phyloP scores from a whole-genome alignment of 805 yeast species.

The Candida ulmi region DNA sequence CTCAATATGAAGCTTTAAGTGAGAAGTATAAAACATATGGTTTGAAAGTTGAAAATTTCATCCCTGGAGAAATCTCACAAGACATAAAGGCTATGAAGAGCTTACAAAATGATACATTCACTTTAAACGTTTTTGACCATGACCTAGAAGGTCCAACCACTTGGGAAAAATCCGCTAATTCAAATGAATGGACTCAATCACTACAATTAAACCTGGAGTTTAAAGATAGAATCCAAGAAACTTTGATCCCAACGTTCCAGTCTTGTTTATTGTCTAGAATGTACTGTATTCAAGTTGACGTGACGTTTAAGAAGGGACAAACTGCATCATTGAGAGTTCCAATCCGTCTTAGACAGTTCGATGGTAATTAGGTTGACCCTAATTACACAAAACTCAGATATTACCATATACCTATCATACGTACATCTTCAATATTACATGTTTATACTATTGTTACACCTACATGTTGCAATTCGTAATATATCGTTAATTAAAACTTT shows the following conservation, averaged over 20 bases:
- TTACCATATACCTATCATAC: too few relatives aligned
- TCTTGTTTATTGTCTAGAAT: slow-evolving; percentile 55
- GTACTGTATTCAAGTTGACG: slow-evolving; percentile 45
- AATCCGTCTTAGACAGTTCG: slow-evolving; percentile 29
- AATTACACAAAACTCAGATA: too few relatives aligned
- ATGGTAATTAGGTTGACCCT: slow-evolving; percentile 3
- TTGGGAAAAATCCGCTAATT: slow-evolving; percentile 10
- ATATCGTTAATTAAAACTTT: too few relatives aligned
- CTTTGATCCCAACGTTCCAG: slow-evolving; percentile 58
- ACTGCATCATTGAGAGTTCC: slow-evolving; percentile 30
- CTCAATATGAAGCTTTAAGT: slow-evolving; percentile 14
- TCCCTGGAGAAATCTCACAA: slow-evolving; percentile 8
- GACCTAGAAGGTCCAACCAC: slow-evolving; percentile 23
- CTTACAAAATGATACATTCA: slow-evolving; percentile 9
- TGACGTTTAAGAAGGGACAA: slow-evolving; percentile 31
- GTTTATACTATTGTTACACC: too few relatives aligned
- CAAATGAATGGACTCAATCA: slow-evolving; percentile 8
- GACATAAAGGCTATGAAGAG: slow-evolving; percentile 20
- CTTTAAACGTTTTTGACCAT: slow-evolving; percentile 2
- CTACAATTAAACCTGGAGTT: slow-evolving; percentile 37
- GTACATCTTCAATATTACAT: too few relatives aligned
- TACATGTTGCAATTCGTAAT: too few relatives aligned
- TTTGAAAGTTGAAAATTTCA: slow-evolving; percentile 5
- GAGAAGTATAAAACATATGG: slow-evolving; percentile 5
- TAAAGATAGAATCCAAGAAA: slow-evolving; percentile 38